Evolutionary conservation across 2,329 filamentous ascomycete genomes (phyloP), one percentile per base, ranked within the genome.

Genomic region (Penicillium sp.): DNA sequence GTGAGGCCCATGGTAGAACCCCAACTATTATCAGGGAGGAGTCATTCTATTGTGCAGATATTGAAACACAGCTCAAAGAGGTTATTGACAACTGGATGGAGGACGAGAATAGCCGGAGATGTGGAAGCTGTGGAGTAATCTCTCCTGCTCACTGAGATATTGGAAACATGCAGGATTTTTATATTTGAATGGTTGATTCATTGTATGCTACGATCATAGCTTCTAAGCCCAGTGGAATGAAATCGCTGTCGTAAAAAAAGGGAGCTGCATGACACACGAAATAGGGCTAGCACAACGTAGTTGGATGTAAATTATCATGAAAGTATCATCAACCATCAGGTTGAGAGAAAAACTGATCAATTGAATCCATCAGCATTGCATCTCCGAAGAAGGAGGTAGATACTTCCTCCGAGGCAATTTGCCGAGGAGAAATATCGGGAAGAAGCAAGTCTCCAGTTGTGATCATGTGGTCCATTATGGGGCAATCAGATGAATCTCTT

Each of bases 1-100:
- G 4, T 13, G 19, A 19, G 19, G 40, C 40, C 10, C 40, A 44
- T 24, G 40, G 40, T 22, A 4, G n/a, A 44, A 10, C 15, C 12
- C 40, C 40, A 5, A 44, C 40, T 13, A 44, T 44, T 9, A 44
- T 44, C 9, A 44, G 40, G 19, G 40, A 44, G 40, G 40, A 44
- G 40, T 22, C 40, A 13, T 44, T 44, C 40, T 44, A 44, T 10
- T 44, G 40, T 22, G 40, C 19, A 13, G 40, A 44, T 24, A 44
- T 44, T 9, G 40, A 44, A 24, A 44, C 10, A 44, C 40, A 44
- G 3, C 40, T 44, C 40, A 44, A 44, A 6, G 40, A 44, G 40
- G 40, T 44, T 24, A 44, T 44, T 22, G 40, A 44, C 12, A 44
- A 44, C 40, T 44, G 40, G 40, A 44, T 44, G 40, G 40, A 44